These are phyloP conservation scores for Saccharomyces kudriavzevii DNA, from an alignment of 805 yeast genomes.

Conservation along the genomic window DNA sequence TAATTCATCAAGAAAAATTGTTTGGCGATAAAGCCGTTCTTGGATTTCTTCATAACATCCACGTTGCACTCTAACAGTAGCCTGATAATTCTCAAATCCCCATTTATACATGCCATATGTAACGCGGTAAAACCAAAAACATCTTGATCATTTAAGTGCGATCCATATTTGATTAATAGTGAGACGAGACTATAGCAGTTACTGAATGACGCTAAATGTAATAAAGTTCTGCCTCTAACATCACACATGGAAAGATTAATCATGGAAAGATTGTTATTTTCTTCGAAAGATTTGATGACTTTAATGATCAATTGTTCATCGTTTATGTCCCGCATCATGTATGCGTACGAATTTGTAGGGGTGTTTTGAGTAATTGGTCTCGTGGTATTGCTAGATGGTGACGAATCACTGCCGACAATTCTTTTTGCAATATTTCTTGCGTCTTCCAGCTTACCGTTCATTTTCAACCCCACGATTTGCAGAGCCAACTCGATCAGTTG, in stretches of 20 bases:
- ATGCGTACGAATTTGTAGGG: slow-evolving; percentile 4
- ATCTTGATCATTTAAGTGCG: slow-evolving; percentile 65
- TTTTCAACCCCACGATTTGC: slow-evolving; percentile 89
- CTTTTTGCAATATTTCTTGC: slow-evolving; percentile 86
- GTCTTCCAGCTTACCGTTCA: slow-evolving; percentile 91
- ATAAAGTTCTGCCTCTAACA: slow-evolving; percentile 71
- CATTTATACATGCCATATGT: slow-evolving; percentile 73
- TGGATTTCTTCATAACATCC: slow-evolving; percentile 42
- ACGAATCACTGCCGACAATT: slow-evolving; percentile 52
- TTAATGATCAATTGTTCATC: slow-evolving; percentile 35
- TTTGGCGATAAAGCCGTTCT: slow-evolving; percentile 40
- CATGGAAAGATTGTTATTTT: slow-evolving; percentile 58
- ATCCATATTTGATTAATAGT: slow-evolving; percentile 54
- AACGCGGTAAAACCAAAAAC: slow-evolving; percentile 76
- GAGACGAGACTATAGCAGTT: slow-evolving; percentile 61
- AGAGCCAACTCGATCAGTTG: slow-evolving; percentile 88
- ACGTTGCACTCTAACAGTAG: slow-evolving; percentile 58
- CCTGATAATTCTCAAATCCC: slow-evolving; percentile 58
- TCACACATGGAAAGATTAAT: slow-evolving; percentile 52
- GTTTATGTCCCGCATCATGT: background rate
- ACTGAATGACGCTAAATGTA: slow-evolving; percentile 73
- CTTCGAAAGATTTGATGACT: slow-evolving; percentile 57
- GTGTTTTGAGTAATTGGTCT: background rate
- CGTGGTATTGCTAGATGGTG: slow-evolving; percentile 3
- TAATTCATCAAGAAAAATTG: slow-evolving; percentile 28